Conservation (phyloP, 2,329 filamentous ascomycete genomes). For the Xylaria sp. region DNA sequence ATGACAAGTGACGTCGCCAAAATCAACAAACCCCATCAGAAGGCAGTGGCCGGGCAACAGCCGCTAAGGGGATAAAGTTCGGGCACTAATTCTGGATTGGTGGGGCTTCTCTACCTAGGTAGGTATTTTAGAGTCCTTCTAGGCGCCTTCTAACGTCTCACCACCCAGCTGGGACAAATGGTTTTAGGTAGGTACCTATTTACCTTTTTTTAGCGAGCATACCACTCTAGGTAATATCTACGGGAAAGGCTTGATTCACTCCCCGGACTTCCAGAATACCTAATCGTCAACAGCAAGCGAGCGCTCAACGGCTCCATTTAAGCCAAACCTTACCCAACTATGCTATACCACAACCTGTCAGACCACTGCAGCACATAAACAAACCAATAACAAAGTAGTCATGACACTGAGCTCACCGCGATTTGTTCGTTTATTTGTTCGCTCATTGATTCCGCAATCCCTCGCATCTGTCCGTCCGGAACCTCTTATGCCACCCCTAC, state of each 20-base stretch:
- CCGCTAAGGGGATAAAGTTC: constrained; percentile 14
- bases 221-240: not conserved
- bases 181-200: not conserved
- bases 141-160: constrained; percentile 18
- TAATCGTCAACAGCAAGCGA: not conserved
- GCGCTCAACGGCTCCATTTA: not conserved
- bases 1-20: constrained; percentile 43
- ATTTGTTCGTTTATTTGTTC: constrained; percentile 5
- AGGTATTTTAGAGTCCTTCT: not conserved
- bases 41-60: constrained; percentile 45
- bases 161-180: constrained; percentile 27
- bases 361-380: not conserved
- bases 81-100: constrained; percentile 20
- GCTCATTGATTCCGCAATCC: constrained; percentile 3
- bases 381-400: not conserved
- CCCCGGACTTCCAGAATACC: not conserved
- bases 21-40: constrained; percentile 45
- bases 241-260: constrained; percentile 7
- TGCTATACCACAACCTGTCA: constrained; percentile 14
- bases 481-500: not conserved
- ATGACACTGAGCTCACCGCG: not conserved
- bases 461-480: not conserved
- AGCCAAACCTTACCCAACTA: constrained; percentile 21
- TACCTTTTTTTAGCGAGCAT: constrained; percentile 5
- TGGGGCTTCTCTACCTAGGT: constrained; percentile 7